Base-by-base conservation (phyloP, 139 green algal genomes). In the Mychonastes homosphaera region DNA sequence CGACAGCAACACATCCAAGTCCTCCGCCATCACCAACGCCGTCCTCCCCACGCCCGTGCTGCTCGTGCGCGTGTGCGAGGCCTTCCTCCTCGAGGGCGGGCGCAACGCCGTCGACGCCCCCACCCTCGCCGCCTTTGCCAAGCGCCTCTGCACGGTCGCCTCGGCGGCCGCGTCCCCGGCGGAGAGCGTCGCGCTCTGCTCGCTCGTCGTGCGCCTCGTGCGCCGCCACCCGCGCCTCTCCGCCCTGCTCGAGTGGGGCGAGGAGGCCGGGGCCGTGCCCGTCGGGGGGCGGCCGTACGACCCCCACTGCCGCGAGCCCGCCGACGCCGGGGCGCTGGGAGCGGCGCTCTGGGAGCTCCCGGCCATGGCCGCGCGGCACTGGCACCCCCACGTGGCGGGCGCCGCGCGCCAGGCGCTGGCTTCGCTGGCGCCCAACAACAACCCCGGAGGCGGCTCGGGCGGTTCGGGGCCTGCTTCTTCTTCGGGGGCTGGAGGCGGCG, bases 191-290 rank as follows among this genome's bases (percentile, higher is more conserved):
- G 48, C 41, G n/a, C 36, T 77, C 1, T 66, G 45, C 13, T 51
- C 34, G 26, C 49, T 83, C 4, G 39, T 83, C 30, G 28, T 47
- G 70, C 38, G 45, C 52, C 36, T 80, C 19, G 23, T 84, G 15
- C 63, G 64, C 28, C 56, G 69, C 16, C 75, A 86, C 56, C 68
- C 70, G 10, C 71, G 71, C 29, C 74, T 93, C 41, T 41, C 68
- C 19, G 53, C 53, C 53, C 64, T 87, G 72, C 69, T 93, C 41
- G 77, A 88, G 29, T 76, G 82, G 52, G n/a, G n/a, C n/a, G n/a
- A n/a, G n/a, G n/a, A n/a, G n/a, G 85, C 89, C 39, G 68, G 71
- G 8, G 83, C 72, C 26, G 69, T 70, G 4, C 72, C 77, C 3
- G 57, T 79, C 9, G 74, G 73, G 3, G 63, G 73, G 32, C 51